Evolutionary conservation across 805 yeast species (phyloP).

Genomic region (Wickerhamomyces xylosicus): DNA sequence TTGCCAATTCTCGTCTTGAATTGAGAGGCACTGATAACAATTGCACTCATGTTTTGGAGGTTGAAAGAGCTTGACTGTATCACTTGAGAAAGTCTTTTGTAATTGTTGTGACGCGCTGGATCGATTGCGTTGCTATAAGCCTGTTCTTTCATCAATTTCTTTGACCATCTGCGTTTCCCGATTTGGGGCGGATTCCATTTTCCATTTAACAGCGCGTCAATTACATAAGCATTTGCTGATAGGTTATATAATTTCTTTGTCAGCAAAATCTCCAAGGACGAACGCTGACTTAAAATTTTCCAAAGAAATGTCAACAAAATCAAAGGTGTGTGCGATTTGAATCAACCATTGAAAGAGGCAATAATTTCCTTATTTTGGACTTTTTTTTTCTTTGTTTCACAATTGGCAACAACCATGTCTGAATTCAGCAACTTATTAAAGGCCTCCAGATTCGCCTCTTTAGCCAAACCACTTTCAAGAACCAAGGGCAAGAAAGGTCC

Average conservation of each 20-base stretch:
- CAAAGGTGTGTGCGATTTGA: too few species aligned
- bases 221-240: too few species aligned
- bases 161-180: too few species aligned
- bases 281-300: too few species aligned
- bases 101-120: background rate
- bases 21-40: constrained; percentile 38
- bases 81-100: background rate
- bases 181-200: too few species aligned
- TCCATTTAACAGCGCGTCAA: too few species aligned
- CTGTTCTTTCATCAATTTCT: too few species aligned
- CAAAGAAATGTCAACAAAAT: too few species aligned
- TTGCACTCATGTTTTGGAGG: constrained; percentile 38
- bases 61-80: background rate
- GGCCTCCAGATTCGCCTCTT: constrained; percentile 24
- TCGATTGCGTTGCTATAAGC: background rate
- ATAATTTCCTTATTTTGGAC: too few species aligned
- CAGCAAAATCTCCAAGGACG: too few species aligned
- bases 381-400: background rate
- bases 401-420: constrained; percentile 13
- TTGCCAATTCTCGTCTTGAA: constrained; percentile 45
- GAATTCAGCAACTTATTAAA: constrained; percentile 20
- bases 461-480: constrained; percentile 19
- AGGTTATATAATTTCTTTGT: too few species aligned
- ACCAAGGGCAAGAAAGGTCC: constrained; percentile 27
- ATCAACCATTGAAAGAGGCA: too few species aligned